These are phyloP conservation scores for Moesziomyces sp. DNA, from an alignment of 1,284 basidiomycete species.

Conservation along the genomic window DNA sequence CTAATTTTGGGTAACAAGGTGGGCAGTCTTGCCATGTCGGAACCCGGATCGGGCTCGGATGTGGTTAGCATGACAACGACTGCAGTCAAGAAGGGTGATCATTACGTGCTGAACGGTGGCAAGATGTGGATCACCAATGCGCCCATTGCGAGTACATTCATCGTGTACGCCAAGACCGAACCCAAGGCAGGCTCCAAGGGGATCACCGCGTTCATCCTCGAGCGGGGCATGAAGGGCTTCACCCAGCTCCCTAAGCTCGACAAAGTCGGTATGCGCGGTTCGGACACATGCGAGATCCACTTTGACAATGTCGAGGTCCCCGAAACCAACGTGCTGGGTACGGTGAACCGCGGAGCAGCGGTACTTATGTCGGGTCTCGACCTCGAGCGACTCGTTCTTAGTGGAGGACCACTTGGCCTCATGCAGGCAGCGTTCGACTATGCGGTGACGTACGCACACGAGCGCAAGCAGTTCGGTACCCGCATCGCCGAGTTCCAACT, in stretches of 20 bases:
- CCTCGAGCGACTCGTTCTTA: slow-evolving; percentile 88
- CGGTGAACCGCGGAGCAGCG: slow-evolving; percentile 80
- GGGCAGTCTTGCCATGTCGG: slow-evolving; percentile 92
- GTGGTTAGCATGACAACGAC: slow-evolving; percentile 87
- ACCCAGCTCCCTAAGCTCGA: slow-evolving; percentile 89
- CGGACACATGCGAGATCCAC: slow-evolving; percentile 91
- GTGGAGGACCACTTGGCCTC: slow-evolving; percentile 81
- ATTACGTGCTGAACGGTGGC: slow-evolving; percentile 84
- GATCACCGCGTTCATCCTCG: slow-evolving; percentile 91
- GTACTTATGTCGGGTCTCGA: slow-evolving; percentile 96
- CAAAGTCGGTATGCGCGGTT: slow-evolving; percentile 96
- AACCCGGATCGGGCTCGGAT: slow-evolving; percentile 88
- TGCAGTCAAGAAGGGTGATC: slow-evolving; percentile 80
- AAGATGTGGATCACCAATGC: slow-evolving; percentile 99
- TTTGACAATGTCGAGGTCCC: slow-evolving; percentile 91
- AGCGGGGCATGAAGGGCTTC: slow-evolving; percentile 83
- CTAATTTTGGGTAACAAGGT: slow-evolving; percentile 84
- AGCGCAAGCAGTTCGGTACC: slow-evolving; percentile 88
- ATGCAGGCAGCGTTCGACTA: slow-evolving; percentile 95
- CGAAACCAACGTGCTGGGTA: slow-evolving; percentile 82
- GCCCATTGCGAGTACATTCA: slow-evolving; percentile 84
- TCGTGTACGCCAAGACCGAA: slow-evolving; percentile 91
- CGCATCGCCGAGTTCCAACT: slow-evolving; percentile 91
- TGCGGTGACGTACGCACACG: slow-evolving; percentile 87
- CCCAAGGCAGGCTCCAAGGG: slow-evolving; percentile 83